Evolutionary conservation across 1,284 basidiomycete genomes (phyloP), one percentile per base, ranked within the genome.

Genomic region (Cutaneotrichosporon sp.): DNA sequence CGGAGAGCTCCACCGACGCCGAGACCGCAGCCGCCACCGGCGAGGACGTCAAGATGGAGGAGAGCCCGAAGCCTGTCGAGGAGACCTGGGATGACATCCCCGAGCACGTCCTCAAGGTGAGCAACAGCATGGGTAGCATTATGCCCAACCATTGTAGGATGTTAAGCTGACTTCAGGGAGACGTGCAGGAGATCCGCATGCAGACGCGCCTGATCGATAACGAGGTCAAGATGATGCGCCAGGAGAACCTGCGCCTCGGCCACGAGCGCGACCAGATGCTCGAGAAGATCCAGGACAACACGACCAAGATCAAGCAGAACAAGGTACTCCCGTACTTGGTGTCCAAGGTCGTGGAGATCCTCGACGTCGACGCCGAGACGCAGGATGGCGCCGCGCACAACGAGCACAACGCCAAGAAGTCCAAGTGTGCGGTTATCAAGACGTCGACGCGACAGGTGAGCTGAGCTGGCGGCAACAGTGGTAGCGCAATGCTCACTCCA

Each of bases 251-350:
- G 71, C 87, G 96, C 63, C 82, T 99, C 64, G 88, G 90, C 74
- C 96, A 99, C 78, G 97, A 99, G 80, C 91, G 96, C 79, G 90
- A 84, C 71, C 90, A 90, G 70, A 98, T 99, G 94, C 89, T 91
- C 77, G 95, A 97, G 84, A 97, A 96, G 86, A 97, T 99, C 79
- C 88, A 92, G 65, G 96, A 99, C 79, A 99, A 98, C 72, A 89
- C 89, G 60, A 95, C 97, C 81, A 99, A 99, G 84, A 93, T 99
- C 73, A 97, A 97, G 82, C 96, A 99, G 86, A 99, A 99, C 83
- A 99, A 99, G 82, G 93, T 97, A 22, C 83, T 99, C 51, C 96
- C 97, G 1, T 99, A 98, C 82, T 88, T 99, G 60, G 97, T 99
- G 53, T 94, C 91, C 31, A 98, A 99, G 75, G 92, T 99, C 26